Conservation (phyloP, 2,329 filamentous ascomycete genomes). For the Didymella pomorum region DNA sequence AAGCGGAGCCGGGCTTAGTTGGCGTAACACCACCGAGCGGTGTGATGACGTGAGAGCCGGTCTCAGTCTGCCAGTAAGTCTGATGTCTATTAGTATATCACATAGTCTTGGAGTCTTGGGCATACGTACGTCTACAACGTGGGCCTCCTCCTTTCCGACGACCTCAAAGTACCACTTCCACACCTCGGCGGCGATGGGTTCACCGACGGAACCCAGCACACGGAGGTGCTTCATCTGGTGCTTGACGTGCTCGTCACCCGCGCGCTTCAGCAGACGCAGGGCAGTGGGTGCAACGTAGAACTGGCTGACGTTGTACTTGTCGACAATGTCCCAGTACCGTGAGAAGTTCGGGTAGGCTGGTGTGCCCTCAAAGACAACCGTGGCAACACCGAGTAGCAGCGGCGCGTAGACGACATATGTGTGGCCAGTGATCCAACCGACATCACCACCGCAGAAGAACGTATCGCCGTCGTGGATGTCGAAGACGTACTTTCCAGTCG, state of each 20-base stretch:
- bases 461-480: constrained; percentile 93
- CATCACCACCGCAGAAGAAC: constrained; percentile 98
- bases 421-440: constrained; percentile 99
- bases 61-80: constrained; percentile 99
- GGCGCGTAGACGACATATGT: constrained; percentile 98
- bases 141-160: constrained; percentile 91
- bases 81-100: constrained; percentile 52
- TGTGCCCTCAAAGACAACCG: constrained; percentile 97
- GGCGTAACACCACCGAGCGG: constrained; percentile 92
- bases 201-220: constrained; percentile 92
- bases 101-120: not conserved
- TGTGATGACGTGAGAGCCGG: constrained; percentile 93
- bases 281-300: constrained; percentile 99
- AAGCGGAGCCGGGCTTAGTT: constrained; percentile 95
- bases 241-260: constrained; percentile 91
- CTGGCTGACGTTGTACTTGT: constrained; percentile 92
- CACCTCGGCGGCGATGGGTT: constrained; percentile 96
- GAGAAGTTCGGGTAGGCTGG: constrained; percentile 98
- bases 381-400: constrained; percentile 88
- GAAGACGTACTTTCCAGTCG: constrained; percentile 98
- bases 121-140: constrained; percentile 86
- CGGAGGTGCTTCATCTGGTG: constrained; percentile 87
- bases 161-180: constrained; percentile 99
- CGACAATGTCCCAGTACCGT: constrained; percentile 98
- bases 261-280: constrained; percentile 90